Evolutionary conservation across 1,284 basidiomycete genomes (phyloP).

Genomic region (Ustilago sp.): DNA sequence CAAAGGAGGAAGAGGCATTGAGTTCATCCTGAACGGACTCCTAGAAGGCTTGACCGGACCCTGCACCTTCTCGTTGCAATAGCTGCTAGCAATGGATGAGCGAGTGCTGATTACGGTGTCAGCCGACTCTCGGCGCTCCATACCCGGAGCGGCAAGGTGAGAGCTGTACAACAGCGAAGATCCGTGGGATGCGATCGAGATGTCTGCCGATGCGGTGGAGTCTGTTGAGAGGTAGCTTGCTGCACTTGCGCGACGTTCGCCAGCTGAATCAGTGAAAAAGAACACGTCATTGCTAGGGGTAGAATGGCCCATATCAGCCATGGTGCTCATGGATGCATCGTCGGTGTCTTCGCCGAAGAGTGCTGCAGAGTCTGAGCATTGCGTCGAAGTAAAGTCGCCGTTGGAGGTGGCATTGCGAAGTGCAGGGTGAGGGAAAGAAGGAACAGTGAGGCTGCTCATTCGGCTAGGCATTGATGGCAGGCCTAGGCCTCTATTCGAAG

Average conservation of each 20-base stretch:
- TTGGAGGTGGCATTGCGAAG: conserved; percentile 16
- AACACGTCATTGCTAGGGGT: conserved; percentile 1
- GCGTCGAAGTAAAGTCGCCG: conserved; percentile 31
- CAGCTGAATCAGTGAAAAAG: background rate
- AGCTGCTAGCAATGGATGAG: conserved; percentile 46
- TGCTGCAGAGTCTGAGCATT: conserved; percentile 12
- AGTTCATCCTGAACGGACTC: conserved; percentile 27
- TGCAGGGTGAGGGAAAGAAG: background rate
- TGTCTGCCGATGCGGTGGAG: conserved; percentile 35
- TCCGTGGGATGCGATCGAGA: conserved; percentile 31
- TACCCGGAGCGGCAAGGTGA: conserved; percentile 22
- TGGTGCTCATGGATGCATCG: conserved; percentile 33
- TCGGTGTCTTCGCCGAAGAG: conserved; percentile 33
- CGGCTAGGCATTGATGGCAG: conserved; percentile 23
- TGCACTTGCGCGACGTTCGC: conserved; percentile 25
- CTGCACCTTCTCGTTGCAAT: conserved; percentile 12
- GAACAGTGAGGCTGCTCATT: conserved; percentile 20
- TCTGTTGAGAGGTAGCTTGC: conserved; percentile 35
- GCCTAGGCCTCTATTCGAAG: background rate
- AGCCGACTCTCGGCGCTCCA: conserved; percentile 20
- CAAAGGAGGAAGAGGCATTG: conserved; percentile 13
- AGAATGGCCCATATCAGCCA: conserved; percentile 43
- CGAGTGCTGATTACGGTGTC: conserved; percentile 34
- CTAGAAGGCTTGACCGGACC: conserved; percentile 25
- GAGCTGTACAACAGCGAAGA: conserved; percentile 41